A percentile compares a stretch with the other conserved stretches of the same genome.
These are phyloP conservation scores for Boletus tylopilopsis DNA, from an alignment of 768 basidiomycete genomes.

Conservation along the genomic window DNA sequence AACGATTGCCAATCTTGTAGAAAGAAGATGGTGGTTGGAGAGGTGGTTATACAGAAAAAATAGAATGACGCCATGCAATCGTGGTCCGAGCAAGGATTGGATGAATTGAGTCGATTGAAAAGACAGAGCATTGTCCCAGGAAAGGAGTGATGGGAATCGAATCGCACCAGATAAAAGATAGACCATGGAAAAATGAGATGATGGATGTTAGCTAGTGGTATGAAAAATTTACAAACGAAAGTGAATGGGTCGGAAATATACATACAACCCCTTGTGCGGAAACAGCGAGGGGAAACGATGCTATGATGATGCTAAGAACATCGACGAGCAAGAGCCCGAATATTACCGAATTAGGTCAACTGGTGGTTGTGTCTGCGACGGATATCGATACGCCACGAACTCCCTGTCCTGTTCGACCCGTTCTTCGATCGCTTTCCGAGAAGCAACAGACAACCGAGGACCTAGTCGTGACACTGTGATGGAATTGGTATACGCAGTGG, in stretches of 20 bases:
- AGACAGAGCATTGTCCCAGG: constrained; percentile 24
- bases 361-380: constrained; percentile 64
- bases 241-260: constrained; percentile 1
- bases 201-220: constrained; percentile 13
- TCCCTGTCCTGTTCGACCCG: constrained; percentile 83
- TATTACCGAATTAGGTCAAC: constrained; percentile 54
- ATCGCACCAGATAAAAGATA: constrained; percentile 15
- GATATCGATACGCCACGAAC: constrained; percentile 86
- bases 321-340: neutral
- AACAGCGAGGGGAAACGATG: constrained; percentile 4
- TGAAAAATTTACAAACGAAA: constrained; percentile 19
- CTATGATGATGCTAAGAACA: constrained; percentile 3
- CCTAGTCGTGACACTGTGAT: constrained; percentile 46
- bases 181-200: constrained; percentile 18
- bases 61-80: constrained; percentile 18
- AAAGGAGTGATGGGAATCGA: constrained; percentile 21
- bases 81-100: constrained; percentile 27
- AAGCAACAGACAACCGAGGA: constrained; percentile 59
- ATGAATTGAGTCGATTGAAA: constrained; percentile 9
- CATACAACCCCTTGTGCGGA: constrained; percentile 4
- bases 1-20: constrained; percentile 11
- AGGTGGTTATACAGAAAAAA: constrained; percentile 12
- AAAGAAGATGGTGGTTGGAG: constrained; percentile 8
- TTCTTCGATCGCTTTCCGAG: constrained; percentile 70
- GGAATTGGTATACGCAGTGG: constrained; percentile 45